Base-by-base conservation (phyloP, 495 filamentous ascomycete genomes). In the Monascus purpureus region DNA sequence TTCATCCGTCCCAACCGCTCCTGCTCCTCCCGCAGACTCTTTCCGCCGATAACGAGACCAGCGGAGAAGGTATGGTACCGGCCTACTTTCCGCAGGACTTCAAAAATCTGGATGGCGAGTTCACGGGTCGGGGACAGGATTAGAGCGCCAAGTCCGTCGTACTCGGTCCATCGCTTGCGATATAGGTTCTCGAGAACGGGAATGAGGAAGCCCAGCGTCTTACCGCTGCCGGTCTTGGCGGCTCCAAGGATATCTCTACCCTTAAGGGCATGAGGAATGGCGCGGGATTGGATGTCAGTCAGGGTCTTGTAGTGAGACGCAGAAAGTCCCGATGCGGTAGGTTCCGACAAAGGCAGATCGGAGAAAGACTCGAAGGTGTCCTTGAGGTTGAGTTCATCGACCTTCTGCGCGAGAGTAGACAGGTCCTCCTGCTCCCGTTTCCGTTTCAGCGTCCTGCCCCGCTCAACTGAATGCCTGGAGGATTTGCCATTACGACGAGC, bases 171-270 rank as follows among this genome's bases (percentile, higher is more conserved):
- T 72, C 73, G 79, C 34, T 70, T 74, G 37, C 83, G 75, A 55
- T 92, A 93, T n/a, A 99, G 74, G 42, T 86, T 90, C 50, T 99
- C 90, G 32, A 99, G 70, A 4, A 94, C 77, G 2, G 90, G 90
- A 4, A 96, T 55, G 8, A 99, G 55, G 51, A 99, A 99, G 3
- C 92, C 81, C 24, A 99, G 63, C 0, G 90, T 99, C 60, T 99
- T 99, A 37, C 90, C 90, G 55, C 81, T 88, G 28, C 90, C 90
- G 1, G 90, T 99, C 55, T 94, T 95, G 25, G 90, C 90, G 14
- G 92, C 90, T 25, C 90, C 90, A 31, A 99, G 78, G 20, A 95
- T 79, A 47, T 99, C 92, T 14, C 65, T 61, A 31, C 84, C 86
- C 57, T 92, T 84, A 35, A 99, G 66, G 3, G 81, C 87, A 31